Evolutionary conservation across 2,329 filamentous ascomycete genomes (phyloP).

Genomic region (Exophiala sp.): DNA sequence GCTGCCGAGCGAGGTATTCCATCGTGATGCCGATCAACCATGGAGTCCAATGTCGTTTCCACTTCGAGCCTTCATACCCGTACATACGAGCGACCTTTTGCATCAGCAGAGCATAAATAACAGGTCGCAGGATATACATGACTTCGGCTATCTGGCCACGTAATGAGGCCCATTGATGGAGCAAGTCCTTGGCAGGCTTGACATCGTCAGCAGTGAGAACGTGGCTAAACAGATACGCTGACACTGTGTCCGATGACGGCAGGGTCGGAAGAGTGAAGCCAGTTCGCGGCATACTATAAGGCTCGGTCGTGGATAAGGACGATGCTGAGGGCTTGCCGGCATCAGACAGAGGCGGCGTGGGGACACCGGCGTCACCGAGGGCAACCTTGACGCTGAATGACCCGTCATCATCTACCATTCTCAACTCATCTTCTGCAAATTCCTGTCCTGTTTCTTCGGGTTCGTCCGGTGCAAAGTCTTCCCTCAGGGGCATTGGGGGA

Average conservation of each 20-base stretch:
- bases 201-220: constrained; percentile 95
- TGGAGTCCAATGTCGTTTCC: constrained; percentile 79
- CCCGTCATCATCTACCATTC: constrained; percentile 9
- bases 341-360: constrained; percentile 27
- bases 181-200: constrained; percentile 77
- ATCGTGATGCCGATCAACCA: constrained; percentile 82
- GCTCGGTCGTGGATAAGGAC: constrained; percentile 44
- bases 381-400: constrained; percentile 24
- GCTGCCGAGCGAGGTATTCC: constrained; percentile 82
- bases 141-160: constrained; percentile 80
- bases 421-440: constrained; percentile 34
- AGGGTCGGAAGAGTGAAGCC: constrained; percentile 77
- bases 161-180: constrained; percentile 64
- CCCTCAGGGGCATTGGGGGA: constrained; percentile 79
- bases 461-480: constrained; percentile 54
- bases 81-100: constrained; percentile 42
- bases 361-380: constrained; percentile 24
- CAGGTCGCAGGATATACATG: constrained; percentile 83
- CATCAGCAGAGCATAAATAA: constrained; percentile 79
- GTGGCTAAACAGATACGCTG: constrained; percentile 77
- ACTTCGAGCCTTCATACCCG: constrained; percentile 50
- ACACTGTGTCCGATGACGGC: constrained; percentile 74
- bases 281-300: constrained; percentile 93
- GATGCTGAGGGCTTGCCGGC: constrained; percentile 21
- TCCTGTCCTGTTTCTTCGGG: constrained; percentile 49